Conservation (phyloP, 441 rosid genomes). For the California macrophylla region DNA sequence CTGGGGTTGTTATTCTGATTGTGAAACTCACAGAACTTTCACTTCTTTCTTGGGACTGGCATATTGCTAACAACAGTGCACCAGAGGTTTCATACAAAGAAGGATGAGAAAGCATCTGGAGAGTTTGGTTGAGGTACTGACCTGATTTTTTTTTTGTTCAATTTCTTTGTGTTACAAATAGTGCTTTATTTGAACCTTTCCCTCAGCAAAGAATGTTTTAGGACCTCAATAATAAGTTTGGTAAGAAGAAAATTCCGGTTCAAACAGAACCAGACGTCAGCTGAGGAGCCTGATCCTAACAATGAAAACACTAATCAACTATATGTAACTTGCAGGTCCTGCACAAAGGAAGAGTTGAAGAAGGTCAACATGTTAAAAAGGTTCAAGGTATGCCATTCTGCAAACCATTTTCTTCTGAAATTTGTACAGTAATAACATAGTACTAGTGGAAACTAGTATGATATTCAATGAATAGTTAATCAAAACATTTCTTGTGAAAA, state of each 20-base stretch:
- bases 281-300: not conserved
- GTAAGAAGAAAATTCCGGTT: conserved; percentile 1
- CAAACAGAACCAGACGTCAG: not conserved
- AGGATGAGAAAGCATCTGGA: conserved; percentile 67
- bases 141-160: not conserved
- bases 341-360: conserved; percentile 29
- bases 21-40: not conserved
- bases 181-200: not conserved
- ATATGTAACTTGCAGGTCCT: conserved; percentile 43
- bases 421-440: too few species aligned
- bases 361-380: conserved; percentile 21
- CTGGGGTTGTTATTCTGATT: conserved; percentile 1
- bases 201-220: not conserved
- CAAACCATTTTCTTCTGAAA: not conserved
- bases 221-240: conserved; percentile 1
- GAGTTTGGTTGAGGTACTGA: conserved; percentile 60
- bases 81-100: conserved; percentile 72
- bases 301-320: conserved; percentile 14
- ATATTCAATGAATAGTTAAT: not conserved
- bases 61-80: conserved; percentile 37
- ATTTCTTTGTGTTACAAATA: not conserved
- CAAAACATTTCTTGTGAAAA: not conserved
- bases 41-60: conserved; percentile 11
- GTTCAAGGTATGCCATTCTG: conserved; percentile 30
- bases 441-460: not conserved